These are phyloP conservation scores for Gaillardinia entomophila DNA, from an alignment of 805 yeast species.

Conservation along the genomic window DNA sequence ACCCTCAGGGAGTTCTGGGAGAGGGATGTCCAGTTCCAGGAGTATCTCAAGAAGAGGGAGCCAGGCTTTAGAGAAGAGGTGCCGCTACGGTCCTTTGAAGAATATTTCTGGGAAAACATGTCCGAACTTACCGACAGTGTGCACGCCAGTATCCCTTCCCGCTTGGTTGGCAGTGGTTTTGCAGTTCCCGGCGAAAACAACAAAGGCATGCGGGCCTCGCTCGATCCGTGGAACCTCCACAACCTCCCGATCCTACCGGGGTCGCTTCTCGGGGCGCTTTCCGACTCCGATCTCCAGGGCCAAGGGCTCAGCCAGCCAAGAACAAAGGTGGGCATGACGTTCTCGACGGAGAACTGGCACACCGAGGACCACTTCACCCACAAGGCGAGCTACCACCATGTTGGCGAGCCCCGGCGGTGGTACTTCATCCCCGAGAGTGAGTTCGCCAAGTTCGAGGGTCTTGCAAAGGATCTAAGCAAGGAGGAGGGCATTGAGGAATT, in stretches of 20 bases:
- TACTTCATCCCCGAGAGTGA: conserved; percentile 57
- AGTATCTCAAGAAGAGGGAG: conserved; percentile 14
- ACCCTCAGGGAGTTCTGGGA: conserved; percentile 55
- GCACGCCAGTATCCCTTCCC: too few species aligned
- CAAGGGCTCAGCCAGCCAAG: conserved; percentile 38
- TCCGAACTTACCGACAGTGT: too few species aligned
- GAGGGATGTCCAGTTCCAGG: conserved; percentile 42
- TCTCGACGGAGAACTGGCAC: conserved; percentile 52
- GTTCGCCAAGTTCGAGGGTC: conserved; percentile 44
- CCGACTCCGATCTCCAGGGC: conserved; percentile 39
- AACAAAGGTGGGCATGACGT: conserved; percentile 48
- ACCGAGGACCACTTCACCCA: conserved; percentile 59
- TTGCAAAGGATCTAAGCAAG: conserved; percentile 19
- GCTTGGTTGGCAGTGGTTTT: too few species aligned
- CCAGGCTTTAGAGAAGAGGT: too few species aligned
- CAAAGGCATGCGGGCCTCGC: too few species aligned
- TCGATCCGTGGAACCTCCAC: conserved; percentile 53
- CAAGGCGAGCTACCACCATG: conserved; percentile 45
- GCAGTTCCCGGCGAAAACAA: too few species aligned
- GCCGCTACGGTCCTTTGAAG: too few species aligned
- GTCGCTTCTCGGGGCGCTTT: conserved; percentile 40
- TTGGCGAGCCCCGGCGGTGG: conserved; percentile 56
- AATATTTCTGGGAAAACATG: too few species aligned
- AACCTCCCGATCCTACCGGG: conserved; percentile 46
- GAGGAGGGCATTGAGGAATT: conserved; percentile 7